Percentiles rank a stretch among this genome's conserved stretches.
Evolutionary conservation across 129 eudicot species (phyloP).

Genomic region (Artemisia argyi): DNA sequence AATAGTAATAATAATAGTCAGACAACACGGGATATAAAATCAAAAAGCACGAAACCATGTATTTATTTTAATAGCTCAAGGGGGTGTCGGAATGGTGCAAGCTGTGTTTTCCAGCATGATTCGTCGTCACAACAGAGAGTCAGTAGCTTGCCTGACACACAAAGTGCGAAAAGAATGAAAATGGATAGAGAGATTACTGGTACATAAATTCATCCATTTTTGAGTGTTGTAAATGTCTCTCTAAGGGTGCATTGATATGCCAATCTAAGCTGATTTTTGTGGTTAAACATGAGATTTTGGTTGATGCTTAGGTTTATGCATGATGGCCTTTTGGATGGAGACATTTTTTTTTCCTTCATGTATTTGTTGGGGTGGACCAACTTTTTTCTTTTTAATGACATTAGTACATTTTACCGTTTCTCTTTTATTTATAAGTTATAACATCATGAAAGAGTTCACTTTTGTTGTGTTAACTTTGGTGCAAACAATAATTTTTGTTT

Average conservation of each 20-base stretch:
- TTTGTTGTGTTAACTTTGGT: background rate
- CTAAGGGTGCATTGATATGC: constrained; percentile 20
- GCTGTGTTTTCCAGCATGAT: constrained; percentile 74
- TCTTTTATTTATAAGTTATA: background rate
- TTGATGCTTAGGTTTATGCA: constrained; percentile 11
- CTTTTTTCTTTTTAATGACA: background rate
- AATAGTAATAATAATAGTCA: constrained; percentile 9
- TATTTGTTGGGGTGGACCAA: background rate
- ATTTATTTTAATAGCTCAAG: constrained; percentile 63
- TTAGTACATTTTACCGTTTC: no score
- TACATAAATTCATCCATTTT: constrained; percentile 37
- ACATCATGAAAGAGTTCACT: background rate
- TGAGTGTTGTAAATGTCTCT: constrained; percentile 31
- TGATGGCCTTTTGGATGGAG: background rate
- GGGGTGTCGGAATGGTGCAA: constrained; percentile 82
- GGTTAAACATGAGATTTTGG: constrained; percentile 16
- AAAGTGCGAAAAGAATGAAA: constrained; percentile 80
- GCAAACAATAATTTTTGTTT: background rate
- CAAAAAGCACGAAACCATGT: constrained; percentile 67
- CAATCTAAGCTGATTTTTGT: constrained; percentile 17
- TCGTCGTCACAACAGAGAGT: constrained; percentile 43
- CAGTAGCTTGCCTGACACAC: constrained; percentile 53
- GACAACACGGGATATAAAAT: constrained; percentile 43
- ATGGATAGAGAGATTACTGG: constrained; percentile 80
- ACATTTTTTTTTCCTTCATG: background rate